Base-by-base conservation (phyloP, 2,329 filamentous ascomycete genomes). In the Paraphaeosphaeria minitans region DNA sequence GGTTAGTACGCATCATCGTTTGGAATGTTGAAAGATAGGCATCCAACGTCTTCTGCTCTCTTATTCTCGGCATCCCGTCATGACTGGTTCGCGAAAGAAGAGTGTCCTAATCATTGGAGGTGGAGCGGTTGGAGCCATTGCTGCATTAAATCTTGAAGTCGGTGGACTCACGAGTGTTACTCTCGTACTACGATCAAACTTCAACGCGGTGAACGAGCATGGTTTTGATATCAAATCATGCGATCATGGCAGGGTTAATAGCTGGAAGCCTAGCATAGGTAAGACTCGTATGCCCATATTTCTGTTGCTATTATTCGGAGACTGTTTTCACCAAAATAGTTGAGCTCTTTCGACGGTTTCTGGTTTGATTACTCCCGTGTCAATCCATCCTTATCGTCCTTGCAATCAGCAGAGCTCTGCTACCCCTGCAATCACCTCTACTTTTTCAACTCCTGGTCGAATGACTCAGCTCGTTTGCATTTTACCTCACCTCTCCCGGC, bases 41-140 rank as follows among this genome's bases (percentile, higher is more conserved):
- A 1, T 35, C 43, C 12, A 8, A 16, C n/a, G 24, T 22, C 35
- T 35, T n/a, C n/a, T 16, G 35, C 52, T 51, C 31, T 29, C n/a
- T 22, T 14, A n/a, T 39, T 4, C 33, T 53, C 19, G 39, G 48
- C 51, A 41, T 24, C 12, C 27, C 41, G 41, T 50, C 24, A 76
- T 76, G 73, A 35, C 68, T 66, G 61, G 69, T 9, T 49, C 21
- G 1, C 58, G 62, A 33, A 74, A 69, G 61, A 74, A 71, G 55
- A 78, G 73, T 24, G 77, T 87, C 3, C 78, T 87, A 4, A 68
- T 87, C 5, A 73, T 87, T 14, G 85, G 85, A 21, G 77, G 78
- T 10, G 85, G 85, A 9, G 83, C 83, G 7, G 81, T 87, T 1
- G 85, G 85, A 24, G 81, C 84, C 0, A 84, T 87, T 66, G 81